Evolutionary conservation across 441 rosid species (phyloP).

Genomic region (Eruca vesicaria): DNA sequence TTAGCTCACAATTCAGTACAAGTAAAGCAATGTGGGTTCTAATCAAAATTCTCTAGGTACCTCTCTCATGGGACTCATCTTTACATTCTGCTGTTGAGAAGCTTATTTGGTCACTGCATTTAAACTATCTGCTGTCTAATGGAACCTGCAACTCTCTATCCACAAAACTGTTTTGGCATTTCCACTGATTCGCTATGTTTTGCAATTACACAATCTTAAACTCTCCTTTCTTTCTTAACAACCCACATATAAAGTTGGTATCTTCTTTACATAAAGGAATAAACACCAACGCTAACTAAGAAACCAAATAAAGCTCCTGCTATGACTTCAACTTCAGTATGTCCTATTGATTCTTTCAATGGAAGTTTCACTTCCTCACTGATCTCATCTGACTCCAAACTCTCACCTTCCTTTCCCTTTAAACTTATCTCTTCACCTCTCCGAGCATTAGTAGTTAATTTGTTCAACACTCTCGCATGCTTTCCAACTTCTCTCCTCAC

Average conservation of each 20-base stretch:
- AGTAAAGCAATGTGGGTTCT: conserved; percentile 5
- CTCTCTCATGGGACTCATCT: conserved; percentile 97
- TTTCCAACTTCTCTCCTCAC: conserved; percentile 91
- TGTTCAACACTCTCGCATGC: conserved; percentile 73
- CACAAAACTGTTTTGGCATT: conserved; percentile 16
- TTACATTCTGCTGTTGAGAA: conserved; percentile 43
- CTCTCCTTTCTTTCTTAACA: background rate
- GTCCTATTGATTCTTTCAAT: conserved; percentile 87
- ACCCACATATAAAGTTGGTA: conserved; percentile 17
- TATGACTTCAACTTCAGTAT: conserved; percentile 76
- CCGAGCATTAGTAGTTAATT: conserved; percentile 22
- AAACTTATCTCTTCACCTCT: conserved; percentile 32
- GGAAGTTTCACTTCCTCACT: conserved; percentile 23
- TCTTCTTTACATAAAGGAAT: conserved; percentile 32
- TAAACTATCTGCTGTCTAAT: conserved; percentile 77
- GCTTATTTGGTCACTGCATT: conserved; percentile 42
- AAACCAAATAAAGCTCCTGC: conserved; percentile 82
- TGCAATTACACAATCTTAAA: background rate
- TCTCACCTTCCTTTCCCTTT: conserved; percentile 7
- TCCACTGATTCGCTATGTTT: background rate
- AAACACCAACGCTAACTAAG: conserved; percentile 52
- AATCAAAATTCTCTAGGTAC: conserved; percentile 30
- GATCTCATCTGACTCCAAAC: conserved; percentile 30
- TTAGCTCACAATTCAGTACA: conserved; percentile 16
- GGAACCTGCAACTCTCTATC: conserved; percentile 71